Base-by-base conservation (phyloP, 345 rosid species). In the Syzygium aromaticum region DNA sequence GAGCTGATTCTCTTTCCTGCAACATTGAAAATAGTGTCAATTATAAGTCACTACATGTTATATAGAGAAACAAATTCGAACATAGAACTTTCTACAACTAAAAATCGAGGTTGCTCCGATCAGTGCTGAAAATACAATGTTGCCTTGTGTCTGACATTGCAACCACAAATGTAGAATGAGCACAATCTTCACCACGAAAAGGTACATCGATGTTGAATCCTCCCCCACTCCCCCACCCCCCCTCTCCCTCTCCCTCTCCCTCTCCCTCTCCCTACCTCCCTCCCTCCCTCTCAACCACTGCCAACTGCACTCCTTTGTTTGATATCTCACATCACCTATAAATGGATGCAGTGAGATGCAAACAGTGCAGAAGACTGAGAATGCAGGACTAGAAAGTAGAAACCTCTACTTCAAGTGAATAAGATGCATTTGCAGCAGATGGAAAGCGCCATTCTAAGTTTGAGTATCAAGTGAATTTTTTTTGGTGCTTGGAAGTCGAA, bases 1-100 rank as follows among this genome's bases (percentile, higher is more conserved):
- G 89, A 54, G 99, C 99, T 53, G 86, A 89, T 91, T 97, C 99
- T 89, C 99, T 95, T 95, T 97, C 99, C 99, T 97, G 93, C 77
- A 95, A 27, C 67, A 22, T 85, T 54, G 59, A 46, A 85, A 67
- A 54, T 33, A 33, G 80, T 14, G 7, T 67, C 11, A 13, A 67
- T 64, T 64, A 28, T 33, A 73, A 73, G 46, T 73, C 7, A 73
- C 11, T 19, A 17, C 23, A 73, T 19, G 80, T 73, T 19, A 73
- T 22, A 33, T 33, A 73, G 80, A 73, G 80, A 25, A 33, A 73
- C 23, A 73, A 4, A 73, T 33, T 73, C 11, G 19, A 73, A 67
- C 25, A 33, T 67, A 3, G 25, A 67, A 73, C 80, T 67, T 67
- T 67, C 25, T 67, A 33, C 46, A 67, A 67, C 46, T 17, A 67